Evolutionary conservation across 2,329 filamentous ascomycete genomes (phyloP).

Genomic region (Cladophialophora bantiana): DNA sequence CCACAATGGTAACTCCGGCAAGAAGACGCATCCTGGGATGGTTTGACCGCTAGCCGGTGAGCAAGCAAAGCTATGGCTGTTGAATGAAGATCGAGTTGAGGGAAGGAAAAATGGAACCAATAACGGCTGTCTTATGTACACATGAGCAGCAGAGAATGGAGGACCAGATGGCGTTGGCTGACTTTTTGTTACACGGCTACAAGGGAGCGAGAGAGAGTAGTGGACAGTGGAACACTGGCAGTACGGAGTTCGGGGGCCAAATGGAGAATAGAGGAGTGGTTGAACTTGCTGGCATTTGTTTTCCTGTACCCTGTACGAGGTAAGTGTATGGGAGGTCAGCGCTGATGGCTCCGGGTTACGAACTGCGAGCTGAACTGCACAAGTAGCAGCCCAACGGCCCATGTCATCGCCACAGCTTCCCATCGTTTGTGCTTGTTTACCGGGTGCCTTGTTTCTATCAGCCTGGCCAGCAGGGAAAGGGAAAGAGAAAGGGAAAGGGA

Average conservation of each 20-base stretch:
- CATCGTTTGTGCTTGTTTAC: background rate
- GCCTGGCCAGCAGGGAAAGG: background rate
- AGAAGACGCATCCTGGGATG: conserved; percentile 13
- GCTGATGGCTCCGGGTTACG: background rate
- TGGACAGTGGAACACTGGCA: background rate
- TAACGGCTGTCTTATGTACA: background rate
- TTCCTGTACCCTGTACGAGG: too few relatives aligned
- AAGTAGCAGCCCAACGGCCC: background rate
- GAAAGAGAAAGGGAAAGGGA: background rate
- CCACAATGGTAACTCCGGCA: conserved; percentile 9
- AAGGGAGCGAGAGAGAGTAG: background rate
- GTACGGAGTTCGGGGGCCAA: background rate
- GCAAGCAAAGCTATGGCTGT: background rate
- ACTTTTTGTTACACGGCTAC: background rate
- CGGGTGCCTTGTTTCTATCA: background rate
- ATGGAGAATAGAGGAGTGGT: background rate
- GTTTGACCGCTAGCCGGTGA: background rate
- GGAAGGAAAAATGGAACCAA: background rate
- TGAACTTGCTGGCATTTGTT: background rate
- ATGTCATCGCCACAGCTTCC: conserved; percentile 3
- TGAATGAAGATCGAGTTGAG: background rate
- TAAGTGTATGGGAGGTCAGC: background rate
- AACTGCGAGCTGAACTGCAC: background rate
- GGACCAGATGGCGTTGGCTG: background rate
- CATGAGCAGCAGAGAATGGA: conserved; percentile 13